Conservation (phyloP, 768 basidiomycete genomes). For the Cubamyces lactineus region DNA sequence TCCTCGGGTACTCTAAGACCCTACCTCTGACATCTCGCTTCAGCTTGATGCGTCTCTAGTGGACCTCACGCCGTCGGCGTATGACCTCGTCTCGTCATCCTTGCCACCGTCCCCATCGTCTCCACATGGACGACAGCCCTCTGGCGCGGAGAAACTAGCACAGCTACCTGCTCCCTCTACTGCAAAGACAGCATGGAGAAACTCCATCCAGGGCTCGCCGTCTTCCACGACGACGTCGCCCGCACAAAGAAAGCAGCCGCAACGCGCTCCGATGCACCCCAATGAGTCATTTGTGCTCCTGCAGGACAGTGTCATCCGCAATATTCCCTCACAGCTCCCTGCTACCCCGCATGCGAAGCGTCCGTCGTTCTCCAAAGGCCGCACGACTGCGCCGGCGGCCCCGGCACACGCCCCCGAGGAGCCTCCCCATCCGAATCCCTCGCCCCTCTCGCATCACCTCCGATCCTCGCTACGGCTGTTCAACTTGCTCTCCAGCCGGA, state of each 20-base stretch:
- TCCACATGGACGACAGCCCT: slow-evolving; percentile 40
- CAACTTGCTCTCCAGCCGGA: slow-evolving; percentile 73
- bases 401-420: slow-evolving; percentile 39
- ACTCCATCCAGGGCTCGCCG: slow-evolving; percentile 46
- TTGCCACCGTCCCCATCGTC: slow-evolving; percentile 57
- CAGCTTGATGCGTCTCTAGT: slow-evolving; percentile 91
- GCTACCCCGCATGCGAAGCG: slow-evolving; percentile 49
- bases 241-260: slow-evolving; percentile 63
- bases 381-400: slow-evolving; percentile 31
- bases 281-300: slow-evolving; percentile 92
- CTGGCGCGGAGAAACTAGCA: slow-evolving; percentile 50
- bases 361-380: slow-evolving; percentile 42
- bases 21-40: too few species aligned
- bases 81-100: slow-evolving; percentile 80
- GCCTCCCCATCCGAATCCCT: slow-evolving; percentile 60
- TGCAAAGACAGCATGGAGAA: slow-evolving; percentile 67
- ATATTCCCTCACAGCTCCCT: slow-evolving; percentile 61
- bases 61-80: slow-evolving; percentile 83
- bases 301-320: slow-evolving; percentile 78
- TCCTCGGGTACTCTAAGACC: too few species aligned
- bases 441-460: slow-evolving; percentile 77
- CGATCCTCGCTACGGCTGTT: slow-evolving; percentile 76
- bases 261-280: slow-evolving; percentile 57
- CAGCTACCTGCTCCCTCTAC: slow-evolving; percentile 52
- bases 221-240: slow-evolving; percentile 48